phyloP scores from a whole-genome alignment of 1,139 yeast species.

The Debaryomyces sp. region DNA sequence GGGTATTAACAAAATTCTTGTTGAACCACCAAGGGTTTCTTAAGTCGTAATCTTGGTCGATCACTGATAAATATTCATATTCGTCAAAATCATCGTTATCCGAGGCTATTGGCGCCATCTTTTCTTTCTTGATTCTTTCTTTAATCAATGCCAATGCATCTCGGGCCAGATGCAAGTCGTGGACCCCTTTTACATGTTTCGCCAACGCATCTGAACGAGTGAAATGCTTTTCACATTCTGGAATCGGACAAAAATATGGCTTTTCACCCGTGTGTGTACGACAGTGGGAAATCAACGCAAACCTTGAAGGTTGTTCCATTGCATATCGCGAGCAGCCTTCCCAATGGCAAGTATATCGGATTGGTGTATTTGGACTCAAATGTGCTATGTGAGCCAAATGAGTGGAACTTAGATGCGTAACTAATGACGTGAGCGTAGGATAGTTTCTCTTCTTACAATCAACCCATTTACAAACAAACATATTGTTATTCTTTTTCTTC shows the following conservation, averaged over 20 bases:
- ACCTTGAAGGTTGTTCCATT: constrained; percentile 56
- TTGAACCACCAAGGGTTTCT: constrained; percentile 51
- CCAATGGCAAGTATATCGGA: constrained; percentile 64
- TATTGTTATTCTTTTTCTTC: constrained; percentile 11
- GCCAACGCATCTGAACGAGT: constrained; percentile 64
- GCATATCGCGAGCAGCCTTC: constrained; percentile 59
- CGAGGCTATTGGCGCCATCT: constrained; percentile 22
- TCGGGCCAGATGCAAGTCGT: constrained; percentile 48
- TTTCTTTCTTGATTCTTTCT: constrained; percentile 26
- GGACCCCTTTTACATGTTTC: constrained; percentile 64
- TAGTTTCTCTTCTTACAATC: constrained; percentile 28
- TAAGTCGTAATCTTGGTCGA: constrained; percentile 38
- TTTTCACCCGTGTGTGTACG: constrained; percentile 69
- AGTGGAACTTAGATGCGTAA: constrained; percentile 32
- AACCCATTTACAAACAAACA: constrained; percentile 37
- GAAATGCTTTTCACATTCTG: constrained; percentile 68
- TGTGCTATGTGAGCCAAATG: constrained; percentile 33
- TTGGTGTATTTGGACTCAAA: constrained; percentile 21
- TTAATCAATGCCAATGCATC: constrained; percentile 36
- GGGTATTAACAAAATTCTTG: constrained; percentile 29
- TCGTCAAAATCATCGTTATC: constrained; percentile 27
- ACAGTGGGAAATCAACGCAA: constrained; percentile 64
- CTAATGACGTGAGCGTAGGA: constrained; percentile 29
- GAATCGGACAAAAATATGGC: constrained; percentile 68
- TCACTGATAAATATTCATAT: constrained; percentile 28